These are phyloP conservation scores for Marsdenia floribunda DNA, from an alignment of 257 asterid species.

Conservation along the genomic window DNA sequence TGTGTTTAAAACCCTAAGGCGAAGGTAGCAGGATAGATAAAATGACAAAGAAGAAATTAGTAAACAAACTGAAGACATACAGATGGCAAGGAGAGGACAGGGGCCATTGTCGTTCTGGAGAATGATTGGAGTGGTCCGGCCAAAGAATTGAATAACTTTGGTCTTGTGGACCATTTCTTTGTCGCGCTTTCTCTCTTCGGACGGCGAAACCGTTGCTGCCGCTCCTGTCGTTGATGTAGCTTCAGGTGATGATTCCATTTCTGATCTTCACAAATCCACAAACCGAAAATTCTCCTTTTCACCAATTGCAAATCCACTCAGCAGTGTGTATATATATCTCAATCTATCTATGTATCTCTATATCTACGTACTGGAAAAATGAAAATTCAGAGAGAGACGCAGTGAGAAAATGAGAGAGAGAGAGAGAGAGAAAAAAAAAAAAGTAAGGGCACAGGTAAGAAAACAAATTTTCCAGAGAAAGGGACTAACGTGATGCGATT, in stretches of 20 bases:
- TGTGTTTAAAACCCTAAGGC: neutral
- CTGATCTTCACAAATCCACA: neutral
- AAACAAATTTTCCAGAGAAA: neutral
- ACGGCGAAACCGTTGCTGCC: constrained; percentile 15
- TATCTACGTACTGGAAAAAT: neutral
- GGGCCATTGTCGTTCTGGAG: constrained; percentile 98
- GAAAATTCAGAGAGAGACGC: constrained; percentile 1
- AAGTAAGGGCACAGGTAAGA: neutral
- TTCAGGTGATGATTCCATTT: constrained; percentile 20
- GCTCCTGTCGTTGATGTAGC: constrained; percentile 14
- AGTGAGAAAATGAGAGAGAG: neutral
- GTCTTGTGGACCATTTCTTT: constrained; percentile 61
- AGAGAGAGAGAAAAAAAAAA: too few species aligned
- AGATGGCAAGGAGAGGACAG: constrained; percentile 96
- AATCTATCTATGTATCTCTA: neutral
- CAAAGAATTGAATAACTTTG: constrained; percentile 74
- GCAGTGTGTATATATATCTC: neutral
- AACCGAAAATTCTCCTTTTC: neutral
- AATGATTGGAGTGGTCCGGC: constrained; percentile 70
- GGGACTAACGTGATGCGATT: neutral
- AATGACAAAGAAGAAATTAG: neutral
- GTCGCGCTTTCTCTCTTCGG: constrained; percentile 30
- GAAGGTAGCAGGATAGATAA: neutral
- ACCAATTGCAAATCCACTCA: constrained; percentile 8
- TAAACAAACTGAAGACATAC: constrained; percentile 25